Conservation (phyloP, 2,329 filamentous ascomycete species). For the Canariomyces notabilis region DNA sequence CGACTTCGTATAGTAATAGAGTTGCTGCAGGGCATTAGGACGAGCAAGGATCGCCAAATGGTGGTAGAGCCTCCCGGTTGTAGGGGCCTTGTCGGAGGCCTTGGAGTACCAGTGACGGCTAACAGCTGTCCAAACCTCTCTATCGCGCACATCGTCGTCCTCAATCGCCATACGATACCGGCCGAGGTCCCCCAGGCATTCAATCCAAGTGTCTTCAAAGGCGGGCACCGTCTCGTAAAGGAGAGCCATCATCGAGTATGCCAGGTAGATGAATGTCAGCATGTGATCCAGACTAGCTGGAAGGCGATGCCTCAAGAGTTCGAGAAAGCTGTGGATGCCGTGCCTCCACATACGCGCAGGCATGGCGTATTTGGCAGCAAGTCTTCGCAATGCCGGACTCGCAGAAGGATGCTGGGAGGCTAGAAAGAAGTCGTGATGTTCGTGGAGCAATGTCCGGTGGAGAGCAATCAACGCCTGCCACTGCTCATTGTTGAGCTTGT, state of each 20-base stretch:
- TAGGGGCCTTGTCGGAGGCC: constrained; percentile 70
- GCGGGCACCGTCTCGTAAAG: constrained; percentile 78
- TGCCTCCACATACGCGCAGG: constrained; percentile 92
- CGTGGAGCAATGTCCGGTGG: constrained; percentile 73
- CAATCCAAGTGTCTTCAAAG: constrained; percentile 88
- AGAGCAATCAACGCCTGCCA: constrained; percentile 81
- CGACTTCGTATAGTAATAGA: constrained; percentile 68
- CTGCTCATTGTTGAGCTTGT: constrained; percentile 58
- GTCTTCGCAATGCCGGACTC: constrained; percentile 56
- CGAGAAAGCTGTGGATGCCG: constrained; percentile 80
- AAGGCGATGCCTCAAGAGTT: constrained; percentile 67
- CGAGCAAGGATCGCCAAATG: constrained; percentile 76
- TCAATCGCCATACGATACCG: constrained; percentile 86
- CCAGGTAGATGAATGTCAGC: constrained; percentile 82
- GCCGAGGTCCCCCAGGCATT: constrained; percentile 81
- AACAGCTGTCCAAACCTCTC: constrained; percentile 77
- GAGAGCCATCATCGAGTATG: constrained; percentile 85
- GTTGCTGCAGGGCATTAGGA: constrained; percentile 63
- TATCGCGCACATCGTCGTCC: constrained; percentile 67
- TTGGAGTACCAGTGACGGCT: constrained; percentile 80
- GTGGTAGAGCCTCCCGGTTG: constrained; percentile 76
- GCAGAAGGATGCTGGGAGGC: constrained; percentile 83
- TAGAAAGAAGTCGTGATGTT: constrained; percentile 82
- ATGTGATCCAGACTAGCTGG: constrained; percentile 81
- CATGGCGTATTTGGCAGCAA: constrained; percentile 84